A percentile compares a stretch with the other conserved stretches of the same genome.
These are phyloP conservation scores for Nannizziopsis arthrosporioides DNA, from an alignment of 2,329 filamentous ascomycete genomes.

Conservation along the genomic window DNA sequence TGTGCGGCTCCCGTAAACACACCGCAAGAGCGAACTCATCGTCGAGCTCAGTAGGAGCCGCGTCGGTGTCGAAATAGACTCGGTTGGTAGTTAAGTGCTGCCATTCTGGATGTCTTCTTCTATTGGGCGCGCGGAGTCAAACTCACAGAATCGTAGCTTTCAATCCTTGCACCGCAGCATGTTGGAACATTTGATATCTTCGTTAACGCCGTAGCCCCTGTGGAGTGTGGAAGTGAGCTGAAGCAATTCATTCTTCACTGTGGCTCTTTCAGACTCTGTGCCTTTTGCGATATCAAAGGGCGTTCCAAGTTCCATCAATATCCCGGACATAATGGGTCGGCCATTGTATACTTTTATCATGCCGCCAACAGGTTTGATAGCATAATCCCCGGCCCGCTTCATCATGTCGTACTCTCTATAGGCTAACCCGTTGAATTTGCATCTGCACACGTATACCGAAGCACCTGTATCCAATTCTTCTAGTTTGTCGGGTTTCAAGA, in stretches of 20 bases:
- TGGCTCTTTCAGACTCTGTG: background rate
- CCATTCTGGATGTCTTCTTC: background rate
- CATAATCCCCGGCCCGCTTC: background rate
- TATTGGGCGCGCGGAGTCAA: background rate
- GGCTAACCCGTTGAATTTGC: too few species aligned
- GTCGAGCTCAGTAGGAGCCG: background rate
- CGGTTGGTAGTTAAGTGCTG: too few species aligned
- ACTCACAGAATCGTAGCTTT: constrained; percentile 2
- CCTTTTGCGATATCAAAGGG: background rate
- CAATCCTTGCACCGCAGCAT: constrained; percentile 1
- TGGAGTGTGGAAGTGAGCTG: too few species aligned
- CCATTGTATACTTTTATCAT: background rate
- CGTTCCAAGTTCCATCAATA: background rate
- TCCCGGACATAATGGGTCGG: background rate
- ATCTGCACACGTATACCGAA: too few species aligned
- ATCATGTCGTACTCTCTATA: constrained; percentile 2
- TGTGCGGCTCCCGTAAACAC: background rate
- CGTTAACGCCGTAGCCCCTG: background rate
- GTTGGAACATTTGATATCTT: background rate
- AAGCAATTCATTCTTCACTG: too few species aligned
- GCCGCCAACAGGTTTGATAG: background rate
- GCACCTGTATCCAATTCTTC: too few species aligned
- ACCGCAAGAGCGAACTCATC: background rate
- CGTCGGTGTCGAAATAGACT: background rate
- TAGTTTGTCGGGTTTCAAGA: too few species aligned